Conservation (phyloP, 2,329 filamentous ascomycete genomes). For the Biscogniauxia mediterranea region DNA sequence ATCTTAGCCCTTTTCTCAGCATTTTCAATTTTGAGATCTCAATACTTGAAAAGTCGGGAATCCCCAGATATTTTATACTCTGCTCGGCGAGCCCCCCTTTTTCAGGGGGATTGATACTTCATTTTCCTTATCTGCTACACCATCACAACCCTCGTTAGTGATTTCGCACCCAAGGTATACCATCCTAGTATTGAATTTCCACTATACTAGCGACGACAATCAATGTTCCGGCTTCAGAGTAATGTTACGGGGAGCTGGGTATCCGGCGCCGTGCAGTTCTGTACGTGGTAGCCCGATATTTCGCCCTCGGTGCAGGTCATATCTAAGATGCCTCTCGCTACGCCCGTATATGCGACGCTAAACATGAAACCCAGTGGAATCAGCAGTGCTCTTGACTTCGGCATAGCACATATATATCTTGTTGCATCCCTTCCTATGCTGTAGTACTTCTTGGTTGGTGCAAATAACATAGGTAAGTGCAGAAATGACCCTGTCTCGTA, state of each 20-base stretch:
- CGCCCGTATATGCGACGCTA: constrained; percentile 26
- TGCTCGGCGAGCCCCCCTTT: no score
- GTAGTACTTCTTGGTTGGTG: not conserved
- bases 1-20: no score
- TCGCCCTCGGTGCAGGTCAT: constrained; percentile 23
- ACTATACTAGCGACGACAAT: not conserved
- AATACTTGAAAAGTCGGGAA: constrained; percentile 6
- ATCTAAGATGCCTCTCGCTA: constrained; percentile 17
- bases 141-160: no score
- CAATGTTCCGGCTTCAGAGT: constrained; percentile 6
- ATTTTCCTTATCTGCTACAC: no score
- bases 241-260: constrained; percentile 19
- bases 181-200: not conserved
- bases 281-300: constrained; percentile 23
- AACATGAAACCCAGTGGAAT: not conserved
- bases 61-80: no score
- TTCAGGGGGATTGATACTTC: no score
- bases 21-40: not conserved
- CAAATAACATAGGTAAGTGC: not conserved
- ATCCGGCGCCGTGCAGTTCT: constrained; percentile 24
- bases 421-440: no score
- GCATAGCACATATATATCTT: no score
- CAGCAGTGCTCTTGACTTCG: not conserved
- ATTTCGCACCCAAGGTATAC: not conserved
- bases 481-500: not conserved